Base-by-base conservation (phyloP, 352 stramenopile genomes). In the Globisporangium rhizosaccharum region DNA sequence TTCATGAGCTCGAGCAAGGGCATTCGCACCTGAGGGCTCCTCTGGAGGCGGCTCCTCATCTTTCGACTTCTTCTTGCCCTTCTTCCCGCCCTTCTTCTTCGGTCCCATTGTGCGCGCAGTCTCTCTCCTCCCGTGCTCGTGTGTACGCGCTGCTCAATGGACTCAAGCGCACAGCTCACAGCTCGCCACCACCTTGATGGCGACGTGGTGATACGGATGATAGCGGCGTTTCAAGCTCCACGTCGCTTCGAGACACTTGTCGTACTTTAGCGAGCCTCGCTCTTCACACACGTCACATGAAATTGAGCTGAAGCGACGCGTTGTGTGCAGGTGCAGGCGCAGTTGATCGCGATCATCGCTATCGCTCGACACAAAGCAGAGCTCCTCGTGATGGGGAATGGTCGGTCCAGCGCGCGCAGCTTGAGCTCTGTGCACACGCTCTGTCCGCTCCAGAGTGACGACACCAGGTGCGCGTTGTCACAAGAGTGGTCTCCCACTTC, bases 51-150 rank as follows among this genome's bases (percentile, higher is more conserved):
- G 59, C 59, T 79, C 76, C 30, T 91, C 83, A 42, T 86, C 76
- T 61, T 88, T 84, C 59, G 76, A 76, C 53, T 68, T 67, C 69
- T 90, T 90, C 63, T 86, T 87, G 44, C 70, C 71, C 65, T 90
- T 88, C 54, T 70, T 74, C 23, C 70, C 69, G 42, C 66, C 68
- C 56, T 89, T 88, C 75, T 91, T 88, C 76, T 91, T 91, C 17
- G 77, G 73, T 14, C 73, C 78, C 82, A 88, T 89, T 8, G 45
- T 37, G 54, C 9, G 5, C 8, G 3, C 51, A 3, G 9, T 41
- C 14, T 4, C n/a, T 30, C 44, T 28, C 2, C 44, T 53, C 44
- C 12, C 25, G 44, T 14, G 6, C 36, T 17, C 20, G 9, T 39
- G 20, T 9, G 7, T 3, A n/a, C 14, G 10, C 30, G 8, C 26